Evolutionary conservation across 2,329 filamentous ascomycete genomes (phyloP).

Genomic region (Talaromyces sp.): DNA sequence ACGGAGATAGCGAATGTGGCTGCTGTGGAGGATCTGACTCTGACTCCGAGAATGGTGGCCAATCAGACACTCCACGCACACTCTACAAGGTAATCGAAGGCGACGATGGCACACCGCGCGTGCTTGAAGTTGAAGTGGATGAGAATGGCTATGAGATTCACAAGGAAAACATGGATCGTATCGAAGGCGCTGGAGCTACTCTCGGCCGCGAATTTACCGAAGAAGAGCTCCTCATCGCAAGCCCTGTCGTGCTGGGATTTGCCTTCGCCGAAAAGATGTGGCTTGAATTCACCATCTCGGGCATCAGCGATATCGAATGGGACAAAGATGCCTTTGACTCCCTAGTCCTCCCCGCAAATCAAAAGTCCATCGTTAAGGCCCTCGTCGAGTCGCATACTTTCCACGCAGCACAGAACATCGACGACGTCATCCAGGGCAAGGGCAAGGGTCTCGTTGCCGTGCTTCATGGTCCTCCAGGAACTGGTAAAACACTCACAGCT

Average conservation of each 20-base stretch:
- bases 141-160: slow-evolving; percentile 59
- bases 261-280: slow-evolving; percentile 86
- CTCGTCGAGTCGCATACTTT: slow-evolving; percentile 84
- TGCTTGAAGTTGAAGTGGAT: slow-evolving; percentile 60
- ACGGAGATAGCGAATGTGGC: slow-evolving; percentile 41
- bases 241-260: slow-evolving; percentile 82
- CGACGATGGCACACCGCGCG: slow-evolving; percentile 54
- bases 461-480: slow-evolving; percentile 82
- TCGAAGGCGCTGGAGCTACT: slow-evolving; percentile 44
- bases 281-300: slow-evolving; percentile 83
- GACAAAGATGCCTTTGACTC: slow-evolving; percentile 81
- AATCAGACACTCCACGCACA: slow-evolving; percentile 37
- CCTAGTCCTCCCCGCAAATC: slow-evolving; percentile 68
- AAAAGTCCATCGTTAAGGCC: slow-evolving; percentile 73
- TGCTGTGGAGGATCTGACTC: slow-evolving; percentile 43
- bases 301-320: slow-evolving; percentile 79
- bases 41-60: slow-evolving; percentile 41
- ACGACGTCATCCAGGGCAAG: slow-evolving; percentile 81
- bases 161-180: slow-evolving; percentile 60
- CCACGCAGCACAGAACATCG: slow-evolving; percentile 77
- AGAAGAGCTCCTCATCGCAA: slow-evolving; percentile 81
- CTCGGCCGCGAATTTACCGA: slow-evolving; percentile 67
- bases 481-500: slow-evolving; percentile 85
- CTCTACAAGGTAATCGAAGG: slow-evolving; percentile 59
- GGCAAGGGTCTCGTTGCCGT: slow-evolving; percentile 82